Evolutionary conservation across 306 rosid genomes (phyloP).

Genomic region (Lagenaria siceraria): DNA sequence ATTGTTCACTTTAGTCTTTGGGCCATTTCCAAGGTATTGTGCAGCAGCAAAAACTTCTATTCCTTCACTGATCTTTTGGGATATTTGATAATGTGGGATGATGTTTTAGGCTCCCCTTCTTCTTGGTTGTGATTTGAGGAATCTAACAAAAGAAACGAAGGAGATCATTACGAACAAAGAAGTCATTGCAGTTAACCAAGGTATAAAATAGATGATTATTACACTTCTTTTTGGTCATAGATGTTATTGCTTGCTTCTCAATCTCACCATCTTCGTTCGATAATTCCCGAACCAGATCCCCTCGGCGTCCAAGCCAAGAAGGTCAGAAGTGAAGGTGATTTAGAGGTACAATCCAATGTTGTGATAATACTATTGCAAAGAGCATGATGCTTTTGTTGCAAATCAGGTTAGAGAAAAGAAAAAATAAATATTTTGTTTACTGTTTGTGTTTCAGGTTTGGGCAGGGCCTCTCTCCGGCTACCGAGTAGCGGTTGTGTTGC

Average conservation of each 20-base stretch:
- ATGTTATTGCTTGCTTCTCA: neutral
- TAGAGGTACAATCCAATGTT: conserved; percentile 35
- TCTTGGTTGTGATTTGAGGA: conserved; percentile 84
- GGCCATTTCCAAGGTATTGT: conserved; percentile 84
- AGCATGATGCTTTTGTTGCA: neutral
- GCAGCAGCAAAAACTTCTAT: neutral
- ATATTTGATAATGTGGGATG: neutral
- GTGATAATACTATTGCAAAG: neutral
- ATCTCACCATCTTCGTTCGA: neutral
- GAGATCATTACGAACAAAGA: conserved; percentile 54
- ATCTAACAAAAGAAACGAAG: conserved; percentile 57
- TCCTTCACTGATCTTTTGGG: neutral
- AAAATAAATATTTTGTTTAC: neutral
- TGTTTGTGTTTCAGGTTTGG: conserved; percentile 45
- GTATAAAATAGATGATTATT: conserved; percentile 15
- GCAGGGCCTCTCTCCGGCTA: conserved; percentile 82
- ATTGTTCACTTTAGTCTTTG: conserved; percentile 88
- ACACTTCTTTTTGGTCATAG: neutral
- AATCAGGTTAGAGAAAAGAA: neutral
- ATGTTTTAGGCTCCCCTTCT: conserved; percentile 87
- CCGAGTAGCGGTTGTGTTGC: conserved; percentile 51
- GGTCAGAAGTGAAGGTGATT: conserved; percentile 80
- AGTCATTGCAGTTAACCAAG: conserved; percentile 81
- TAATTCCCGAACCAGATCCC: conserved; percentile 31
- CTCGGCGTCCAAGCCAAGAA: conserved; percentile 81